Conservation (phyloP, 2,329 filamentous ascomycete genomes). For the Aspergillus quadricinctus region DNA sequence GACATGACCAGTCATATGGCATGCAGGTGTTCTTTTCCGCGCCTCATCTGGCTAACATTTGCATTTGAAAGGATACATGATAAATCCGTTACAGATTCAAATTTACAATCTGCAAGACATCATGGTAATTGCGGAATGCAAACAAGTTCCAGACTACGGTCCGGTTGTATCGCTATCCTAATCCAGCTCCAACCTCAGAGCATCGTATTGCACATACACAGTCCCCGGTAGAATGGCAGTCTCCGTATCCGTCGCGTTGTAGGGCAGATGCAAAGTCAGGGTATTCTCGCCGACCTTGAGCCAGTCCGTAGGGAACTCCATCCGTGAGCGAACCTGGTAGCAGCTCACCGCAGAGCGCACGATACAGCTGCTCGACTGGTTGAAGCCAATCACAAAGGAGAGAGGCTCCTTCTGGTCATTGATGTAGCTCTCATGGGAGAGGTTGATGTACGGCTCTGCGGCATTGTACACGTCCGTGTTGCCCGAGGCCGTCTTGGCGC, state of each 20-base stretch:
- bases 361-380: slow-evolving; percentile 57
- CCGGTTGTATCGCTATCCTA: background rate
- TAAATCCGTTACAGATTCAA: too few relatives aligned
- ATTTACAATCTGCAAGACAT: too few relatives aligned
- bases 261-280: slow-evolving; percentile 56
- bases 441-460: slow-evolving; percentile 49
- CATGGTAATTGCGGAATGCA: too few relatives aligned
- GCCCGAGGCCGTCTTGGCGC: slow-evolving; percentile 58
- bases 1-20: background rate
- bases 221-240: slow-evolving; percentile 52
- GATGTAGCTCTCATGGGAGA: slow-evolving; percentile 49
- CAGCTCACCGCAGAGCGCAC: slow-evolving; percentile 58
- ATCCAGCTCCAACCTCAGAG: slow-evolving; percentile 54
- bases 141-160: background rate
- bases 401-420: slow-evolving; percentile 38
- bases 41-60: too few relatives aligned
- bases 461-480: slow-evolving; percentile 59
- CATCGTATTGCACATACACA: slow-evolving; percentile 64
- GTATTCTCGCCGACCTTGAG: slow-evolving; percentile 53
- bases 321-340: slow-evolving; percentile 59
- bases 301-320: slow-evolving; percentile 49
- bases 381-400: slow-evolving; percentile 38
- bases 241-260: slow-evolving; percentile 57
- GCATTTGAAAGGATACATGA: too few relatives aligned
- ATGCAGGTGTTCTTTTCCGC: too few relatives aligned